phyloP scores from a whole-genome alignment of 2,329 filamentous ascomycete genomes.

The Talaromyces sp. region DNA sequence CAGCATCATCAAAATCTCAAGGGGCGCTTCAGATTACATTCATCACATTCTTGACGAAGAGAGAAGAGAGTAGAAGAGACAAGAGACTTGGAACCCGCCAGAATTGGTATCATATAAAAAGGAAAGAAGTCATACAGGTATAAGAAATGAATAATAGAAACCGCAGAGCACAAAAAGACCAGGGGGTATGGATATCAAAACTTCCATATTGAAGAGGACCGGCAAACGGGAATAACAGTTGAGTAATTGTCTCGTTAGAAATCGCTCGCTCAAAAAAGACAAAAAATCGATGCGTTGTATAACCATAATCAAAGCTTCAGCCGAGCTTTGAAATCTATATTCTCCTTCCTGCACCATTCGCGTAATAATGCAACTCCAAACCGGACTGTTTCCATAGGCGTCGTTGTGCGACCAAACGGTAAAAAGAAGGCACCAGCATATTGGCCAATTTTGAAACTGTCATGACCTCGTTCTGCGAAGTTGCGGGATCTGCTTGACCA shows the following conservation, averaged over 20 bases:
- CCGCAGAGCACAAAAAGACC: background rate
- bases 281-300: conserved; percentile 15
- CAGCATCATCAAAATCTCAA: background rate
- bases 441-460: conserved; percentile 34
- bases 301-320: conserved; percentile 36
- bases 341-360: conserved; percentile 49
- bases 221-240: background rate
- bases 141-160: background rate
- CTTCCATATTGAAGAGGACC: background rate
- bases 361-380: conserved; percentile 47
- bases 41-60: conserved; percentile 7
- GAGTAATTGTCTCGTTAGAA: conserved; percentile 1
- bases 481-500: conserved; percentile 44
- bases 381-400: conserved; percentile 46
- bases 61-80: conserved; percentile 3
- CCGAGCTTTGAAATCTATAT: conserved; percentile 45
- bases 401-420: conserved; percentile 44
- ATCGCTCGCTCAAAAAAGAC: conserved; percentile 26
- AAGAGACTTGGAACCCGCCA: conserved; percentile 15
- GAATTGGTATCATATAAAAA: conserved; percentile 35
- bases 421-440: conserved; percentile 43
- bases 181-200: background rate
- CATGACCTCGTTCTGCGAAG: conserved; percentile 37
- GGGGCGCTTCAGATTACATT: conserved; percentile 4
- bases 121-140: conserved; percentile 11